phyloP scores from a whole-genome alignment of 495 filamentous ascomycete genomes.

The Lasiosphaeria miniovina region DNA sequence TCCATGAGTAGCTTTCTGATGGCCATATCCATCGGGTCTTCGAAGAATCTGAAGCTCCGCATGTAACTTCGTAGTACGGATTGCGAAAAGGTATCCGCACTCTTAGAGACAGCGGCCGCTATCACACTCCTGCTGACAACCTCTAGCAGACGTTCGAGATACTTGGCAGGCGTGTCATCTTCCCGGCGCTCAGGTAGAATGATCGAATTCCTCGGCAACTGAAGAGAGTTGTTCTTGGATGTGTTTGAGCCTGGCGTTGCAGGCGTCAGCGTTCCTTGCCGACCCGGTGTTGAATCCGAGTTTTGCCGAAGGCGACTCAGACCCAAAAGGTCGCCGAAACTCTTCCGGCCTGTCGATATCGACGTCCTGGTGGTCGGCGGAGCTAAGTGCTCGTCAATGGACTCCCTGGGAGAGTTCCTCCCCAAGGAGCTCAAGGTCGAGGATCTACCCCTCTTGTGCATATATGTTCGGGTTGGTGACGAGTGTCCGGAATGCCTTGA shows the following conservation, averaged over 20 bases:
- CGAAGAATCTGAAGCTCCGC: slow-evolving; percentile 89
- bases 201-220: slow-evolving; percentile 57
- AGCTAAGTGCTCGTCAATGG: slow-evolving; percentile 56
- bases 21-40: slow-evolving; percentile 96
- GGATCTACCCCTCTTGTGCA: slow-evolving; percentile 68
- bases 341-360: slow-evolving; percentile 81
- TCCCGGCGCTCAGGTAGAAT: slow-evolving; percentile 77
- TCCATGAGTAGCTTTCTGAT: slow-evolving; percentile 94
- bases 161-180: slow-evolving; percentile 85
- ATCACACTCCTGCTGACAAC: slow-evolving; percentile 73
- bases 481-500: slow-evolving; percentile 71
- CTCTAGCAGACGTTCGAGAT: slow-evolving; percentile 77
- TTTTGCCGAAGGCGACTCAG: slow-evolving; percentile 74
- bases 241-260: slow-evolving; percentile 61
- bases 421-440: slow-evolving; percentile 81
- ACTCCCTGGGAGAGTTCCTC: slow-evolving; percentile 43
- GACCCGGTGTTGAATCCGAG: slow-evolving; percentile 53
- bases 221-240: slow-evolving; percentile 71
- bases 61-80: slow-evolving; percentile 89
- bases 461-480: slow-evolving; percentile 58
- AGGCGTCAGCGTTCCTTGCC: slow-evolving; percentile 61
- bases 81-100: slow-evolving; percentile 76
- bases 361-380: slow-evolving; percentile 66
- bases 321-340: slow-evolving; percentile 83
- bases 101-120: slow-evolving; percentile 77